phyloP scores from a whole-genome alignment of 2,329 filamentous ascomycete genomes.

The Aureobasidium sp. region DNA sequence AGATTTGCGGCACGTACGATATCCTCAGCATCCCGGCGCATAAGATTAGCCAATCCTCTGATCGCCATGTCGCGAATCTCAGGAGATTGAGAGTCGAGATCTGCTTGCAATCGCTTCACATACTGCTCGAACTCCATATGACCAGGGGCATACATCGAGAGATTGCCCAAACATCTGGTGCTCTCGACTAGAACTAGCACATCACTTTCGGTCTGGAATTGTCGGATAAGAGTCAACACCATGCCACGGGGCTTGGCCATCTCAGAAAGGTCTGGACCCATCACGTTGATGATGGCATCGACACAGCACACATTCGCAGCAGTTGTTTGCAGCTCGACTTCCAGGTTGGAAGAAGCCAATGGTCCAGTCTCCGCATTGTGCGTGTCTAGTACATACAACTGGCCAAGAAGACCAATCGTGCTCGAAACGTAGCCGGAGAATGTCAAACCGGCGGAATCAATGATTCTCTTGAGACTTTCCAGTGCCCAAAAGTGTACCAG shows the following conservation, averaged over 20 bases:
- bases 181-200: slow-evolving; percentile 67
- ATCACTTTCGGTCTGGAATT: slow-evolving; percentile 65
- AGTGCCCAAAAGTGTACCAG: slow-evolving; percentile 95
- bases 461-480: slow-evolving; percentile 75
- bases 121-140: slow-evolving; percentile 79
- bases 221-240: slow-evolving; percentile 74
- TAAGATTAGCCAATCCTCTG: slow-evolving; percentile 84
- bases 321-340: slow-evolving; percentile 73
- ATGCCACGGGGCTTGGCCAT: slow-evolving; percentile 84
- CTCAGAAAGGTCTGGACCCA: slow-evolving; percentile 92
- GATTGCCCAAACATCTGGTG: slow-evolving; percentile 76
- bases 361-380: slow-evolving; percentile 79
- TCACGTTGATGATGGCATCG: slow-evolving; percentile 91
- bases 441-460: slow-evolving; percentile 84
- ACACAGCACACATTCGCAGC: slow-evolving; percentile 80
- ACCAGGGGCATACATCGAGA: slow-evolving; percentile 83
- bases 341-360: slow-evolving; percentile 78
- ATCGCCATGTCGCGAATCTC: slow-evolving; percentile 72
- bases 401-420: slow-evolving; percentile 86
- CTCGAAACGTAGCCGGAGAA: slow-evolving; percentile 87
- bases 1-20: slow-evolving; percentile 67
- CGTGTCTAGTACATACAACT: slow-evolving; percentile 83
- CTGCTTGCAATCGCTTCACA: slow-evolving; percentile 69
- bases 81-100: slow-evolving; percentile 60
- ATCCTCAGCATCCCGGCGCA: slow-evolving; percentile 82